Base-by-base conservation (phyloP, 1,284 basidiomycete genomes). In the Ceratobasidium sp. region DNA sequence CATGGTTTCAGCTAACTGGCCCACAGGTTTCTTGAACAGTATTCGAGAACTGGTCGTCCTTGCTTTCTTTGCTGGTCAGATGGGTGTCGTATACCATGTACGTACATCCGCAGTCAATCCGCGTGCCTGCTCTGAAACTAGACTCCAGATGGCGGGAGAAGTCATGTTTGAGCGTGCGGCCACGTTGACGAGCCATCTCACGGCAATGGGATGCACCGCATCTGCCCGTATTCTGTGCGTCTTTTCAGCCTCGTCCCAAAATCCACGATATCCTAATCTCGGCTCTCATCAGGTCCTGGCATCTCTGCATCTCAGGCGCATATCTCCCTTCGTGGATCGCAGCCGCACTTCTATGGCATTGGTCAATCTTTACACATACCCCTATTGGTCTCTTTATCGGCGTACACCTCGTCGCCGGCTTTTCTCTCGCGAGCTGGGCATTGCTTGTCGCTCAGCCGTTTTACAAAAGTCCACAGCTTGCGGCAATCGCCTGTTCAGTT, bases 61-160 rank as follows among this genome's bases (percentile, higher is more conserved):
- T 16, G 64, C 64, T 14, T 69, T 69, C 32, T 57, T 69, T 69
- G 64, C 64, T 39, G 64, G 64, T 18, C 64, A 69, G 26, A 69
- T 69, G 64, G 64, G 64, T 45, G 52, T 69, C 14, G 64, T 69
- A 12, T 69, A 69, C 52, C 64, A 69, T 45, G 64, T 69, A 30
- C 16, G 64, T 57, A 26, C 18, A 6, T 8, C n/a, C 73, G 70
- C 2, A 9, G 10, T 10, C 14, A 4, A 28, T 26, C 6, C 62
- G 88, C 87, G 39, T 90, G 91, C 76, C 80, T 91, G 34, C 85
- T 84, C 74, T 92, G 84, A 78, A 80, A 90, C 89, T 89, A 9
- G 87, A 92, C 92, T 91, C 77, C 90, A 92, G 73, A 84, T 92
- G 2, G 88, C 90, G 8, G 91, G 90, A 3, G 84, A 87, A 14